Evolutionary conservation across 129 eudicot genomes (phyloP).

Genomic region (Helichrysum umbraculigerum): DNA sequence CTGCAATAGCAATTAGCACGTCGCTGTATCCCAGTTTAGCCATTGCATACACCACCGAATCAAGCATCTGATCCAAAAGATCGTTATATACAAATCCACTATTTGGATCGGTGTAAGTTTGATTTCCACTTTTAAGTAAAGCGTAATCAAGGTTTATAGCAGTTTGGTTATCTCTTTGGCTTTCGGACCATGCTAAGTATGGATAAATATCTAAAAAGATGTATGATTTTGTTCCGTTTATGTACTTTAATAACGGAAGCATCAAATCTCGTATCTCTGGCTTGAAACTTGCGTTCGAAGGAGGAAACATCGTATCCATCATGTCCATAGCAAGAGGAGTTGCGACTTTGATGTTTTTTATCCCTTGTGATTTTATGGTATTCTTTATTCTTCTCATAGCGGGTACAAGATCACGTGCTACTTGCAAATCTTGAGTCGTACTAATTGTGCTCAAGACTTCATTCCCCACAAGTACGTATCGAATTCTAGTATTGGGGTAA

Average conservation of each 20-base stretch:
- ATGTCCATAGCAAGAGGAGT: conserved; percentile 76
- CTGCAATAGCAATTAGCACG: conserved; percentile 52
- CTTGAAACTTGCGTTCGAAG: conserved; percentile 58
- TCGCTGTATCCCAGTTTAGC: conserved; percentile 47
- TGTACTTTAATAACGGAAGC: conserved; percentile 44
- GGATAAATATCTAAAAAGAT: conserved; percentile 70
- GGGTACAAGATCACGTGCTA: conserved; percentile 58
- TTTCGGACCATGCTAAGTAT: conserved; percentile 53
- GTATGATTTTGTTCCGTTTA: conserved; percentile 49
- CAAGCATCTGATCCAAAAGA: conserved; percentile 85
- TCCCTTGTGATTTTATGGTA: conserved; percentile 39
- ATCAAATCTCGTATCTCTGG: conserved; percentile 38
- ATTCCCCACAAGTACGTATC: conserved; percentile 60
- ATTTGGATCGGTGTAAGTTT: conserved; percentile 45
- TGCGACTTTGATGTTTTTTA: conserved; percentile 63
- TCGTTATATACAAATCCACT: conserved; percentile 55
- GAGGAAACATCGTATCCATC: conserved; percentile 60
- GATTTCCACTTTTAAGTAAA: conserved; percentile 36
- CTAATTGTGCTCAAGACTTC: conserved; percentile 51
- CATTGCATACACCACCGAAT: conserved; percentile 73
- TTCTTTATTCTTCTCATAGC: conserved; percentile 61
- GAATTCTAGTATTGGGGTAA: conserved; percentile 60
- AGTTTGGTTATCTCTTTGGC: conserved; percentile 35
- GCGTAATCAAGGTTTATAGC: conserved; percentile 55
- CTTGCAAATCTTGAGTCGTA: conserved; percentile 25